phyloP scores from a whole-genome alignment of 306 rosid genomes.

The Trifolium dubium region DNA sequence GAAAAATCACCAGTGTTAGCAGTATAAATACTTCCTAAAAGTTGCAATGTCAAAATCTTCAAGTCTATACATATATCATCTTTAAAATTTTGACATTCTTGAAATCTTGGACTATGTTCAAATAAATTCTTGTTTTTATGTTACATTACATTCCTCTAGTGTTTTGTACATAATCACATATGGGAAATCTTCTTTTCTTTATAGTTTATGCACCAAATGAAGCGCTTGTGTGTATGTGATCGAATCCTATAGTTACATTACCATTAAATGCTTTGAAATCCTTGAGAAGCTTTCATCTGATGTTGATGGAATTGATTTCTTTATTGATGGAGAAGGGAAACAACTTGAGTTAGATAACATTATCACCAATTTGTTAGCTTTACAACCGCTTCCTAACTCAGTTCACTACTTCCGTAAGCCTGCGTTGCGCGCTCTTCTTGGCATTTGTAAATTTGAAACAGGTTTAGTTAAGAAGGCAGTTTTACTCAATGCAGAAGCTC shows the following conservation, averaged over 20 bases:
- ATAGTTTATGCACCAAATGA: neutral
- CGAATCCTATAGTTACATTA: constrained; percentile 10
- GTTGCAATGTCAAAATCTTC: too few species aligned
- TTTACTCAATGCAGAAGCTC: constrained; percentile 68
- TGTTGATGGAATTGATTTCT: constrained; percentile 55
- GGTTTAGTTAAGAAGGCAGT: constrained; percentile 68
- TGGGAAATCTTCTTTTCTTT: too few species aligned
- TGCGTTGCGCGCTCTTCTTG: constrained; percentile 62
- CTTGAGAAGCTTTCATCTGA: constrained; percentile 68
- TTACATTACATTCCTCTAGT: too few species aligned
- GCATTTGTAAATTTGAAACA: constrained; percentile 75
- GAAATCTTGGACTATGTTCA: too few species aligned
- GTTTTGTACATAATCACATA: too few species aligned
- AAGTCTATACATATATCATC: too few species aligned
- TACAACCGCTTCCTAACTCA: constrained; percentile 53
- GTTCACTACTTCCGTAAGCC: constrained; percentile 59
- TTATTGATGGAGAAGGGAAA: constrained; percentile 61
- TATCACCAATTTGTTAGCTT: constrained; percentile 54
- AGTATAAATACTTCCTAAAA: too few species aligned
- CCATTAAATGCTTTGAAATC: constrained; percentile 63
- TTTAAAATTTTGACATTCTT: too few species aligned
- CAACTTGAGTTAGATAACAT: constrained; percentile 68
- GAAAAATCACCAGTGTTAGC: too few species aligned
- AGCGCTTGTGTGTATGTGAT: neutral
- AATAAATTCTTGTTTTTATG: too few species aligned